A percentile compares a stretch with the other conserved stretches of the same genome.
These are phyloP conservation scores for Sinapis alba DNA, from an alignment of 441 rosid genomes.

Conservation along the genomic window DNA sequence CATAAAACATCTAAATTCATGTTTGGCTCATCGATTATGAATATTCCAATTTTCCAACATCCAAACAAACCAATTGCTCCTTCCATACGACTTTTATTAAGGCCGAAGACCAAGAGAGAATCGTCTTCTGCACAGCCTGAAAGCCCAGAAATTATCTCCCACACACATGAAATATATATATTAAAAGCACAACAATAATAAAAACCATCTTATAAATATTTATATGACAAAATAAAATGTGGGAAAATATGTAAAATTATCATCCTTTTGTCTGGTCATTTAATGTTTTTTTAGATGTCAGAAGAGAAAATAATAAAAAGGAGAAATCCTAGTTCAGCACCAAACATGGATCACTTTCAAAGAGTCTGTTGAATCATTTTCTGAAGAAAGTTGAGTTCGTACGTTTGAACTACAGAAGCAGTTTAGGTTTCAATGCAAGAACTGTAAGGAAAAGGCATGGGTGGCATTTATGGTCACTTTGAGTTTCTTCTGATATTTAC, in stretches of 20 bases:
- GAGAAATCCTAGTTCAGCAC: slow-evolving; percentile 32
- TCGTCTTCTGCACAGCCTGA: slow-evolving; percentile 15
- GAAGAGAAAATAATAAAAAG: slow-evolving; percentile 19
- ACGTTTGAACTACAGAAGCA: slow-evolving; percentile 44
- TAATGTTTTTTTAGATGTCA: slow-evolving; percentile 40
- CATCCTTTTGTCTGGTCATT: slow-evolving; percentile 52
- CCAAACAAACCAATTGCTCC: slow-evolving; percentile 9
- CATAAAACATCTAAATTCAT: background rate
- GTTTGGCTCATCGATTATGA: slow-evolving; percentile 23
- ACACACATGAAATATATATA: background rate
- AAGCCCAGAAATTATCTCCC: slow-evolving; percentile 8
- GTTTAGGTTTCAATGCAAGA: slow-evolving; percentile 41
- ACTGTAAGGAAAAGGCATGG: slow-evolving; percentile 40
- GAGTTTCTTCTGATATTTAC: slow-evolving; percentile 27
- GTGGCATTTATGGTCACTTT: slow-evolving; percentile 39
- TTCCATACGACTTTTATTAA: background rate
- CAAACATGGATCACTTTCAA: slow-evolving; percentile 38
- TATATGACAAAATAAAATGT: slow-evolving; percentile 29
- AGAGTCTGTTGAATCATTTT: slow-evolving; percentile 38
- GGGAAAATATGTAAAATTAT: slow-evolving; percentile 9
- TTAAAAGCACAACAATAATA: background rate
- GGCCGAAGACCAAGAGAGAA: slow-evolving; percentile 11
- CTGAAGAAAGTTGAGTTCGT: slow-evolving; percentile 47
- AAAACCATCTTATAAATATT: slow-evolving; percentile 42
- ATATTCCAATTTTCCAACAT: background rate